Evolutionary conservation across 805 yeast species (phyloP).

Genomic region (Starmerella khaoyaiensis): DNA sequence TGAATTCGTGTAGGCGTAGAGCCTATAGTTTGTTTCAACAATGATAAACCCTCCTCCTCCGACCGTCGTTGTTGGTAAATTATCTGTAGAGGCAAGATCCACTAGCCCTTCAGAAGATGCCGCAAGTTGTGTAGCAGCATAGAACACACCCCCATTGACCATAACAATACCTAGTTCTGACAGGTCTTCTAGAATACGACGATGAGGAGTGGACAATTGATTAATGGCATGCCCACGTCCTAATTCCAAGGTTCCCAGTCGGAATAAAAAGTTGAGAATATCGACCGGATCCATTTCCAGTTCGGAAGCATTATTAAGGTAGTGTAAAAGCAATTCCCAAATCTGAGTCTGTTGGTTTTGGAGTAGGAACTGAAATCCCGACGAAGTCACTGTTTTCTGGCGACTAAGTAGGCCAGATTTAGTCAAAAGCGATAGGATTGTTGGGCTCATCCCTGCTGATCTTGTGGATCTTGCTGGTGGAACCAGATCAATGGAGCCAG

Average conservation of each 20-base stretch:
- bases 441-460: constrained; percentile 5
- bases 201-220: constrained; percentile 65
- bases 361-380: constrained; percentile 84
- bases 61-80: constrained; percentile 83
- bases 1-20: constrained; percentile 86
- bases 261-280: constrained; percentile 81
- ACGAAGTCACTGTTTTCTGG: constrained; percentile 51
- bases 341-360: constrained; percentile 91
- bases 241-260: constrained; percentile 81
- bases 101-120: neutral
- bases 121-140: constrained; percentile 19
- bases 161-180: constrained; percentile 85
- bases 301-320: constrained; percentile 69
- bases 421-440: constrained; percentile 55
- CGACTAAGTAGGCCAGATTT: constrained; percentile 82
- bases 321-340: constrained; percentile 83
- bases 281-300: constrained; percentile 92
- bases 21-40: constrained; percentile 83
- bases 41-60: constrained; percentile 60
- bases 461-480: neutral
- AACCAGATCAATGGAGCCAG: constrained; percentile 23
- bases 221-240: constrained; percentile 73
- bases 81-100: constrained; percentile 53
- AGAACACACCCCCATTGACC: constrained; percentile 29
- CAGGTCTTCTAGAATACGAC: constrained; percentile 75